These are phyloP conservation scores for Eremothecium gossypii DNA, from an alignment of 1,139 yeast species.

Conservation along the genomic window DNA sequence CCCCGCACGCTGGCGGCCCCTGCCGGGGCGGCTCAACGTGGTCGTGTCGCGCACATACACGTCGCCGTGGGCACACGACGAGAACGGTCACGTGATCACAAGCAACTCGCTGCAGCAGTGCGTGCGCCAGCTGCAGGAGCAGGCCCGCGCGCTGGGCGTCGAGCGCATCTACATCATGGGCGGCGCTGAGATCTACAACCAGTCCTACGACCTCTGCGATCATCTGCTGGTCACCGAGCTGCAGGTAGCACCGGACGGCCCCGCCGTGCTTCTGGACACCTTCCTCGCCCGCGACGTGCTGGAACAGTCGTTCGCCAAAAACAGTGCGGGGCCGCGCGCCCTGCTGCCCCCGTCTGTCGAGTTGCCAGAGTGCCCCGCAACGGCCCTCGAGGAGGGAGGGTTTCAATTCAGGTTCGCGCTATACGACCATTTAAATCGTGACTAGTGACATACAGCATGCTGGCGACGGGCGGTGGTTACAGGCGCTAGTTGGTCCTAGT, in stretches of 20 bases:
- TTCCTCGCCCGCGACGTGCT: conserved; percentile 30
- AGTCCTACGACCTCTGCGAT: conserved; percentile 42
- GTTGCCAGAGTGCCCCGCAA: background rate
- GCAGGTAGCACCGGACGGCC: conserved; percentile 24
- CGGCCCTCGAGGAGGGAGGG: background rate
- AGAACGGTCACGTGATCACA: conserved; percentile 14
- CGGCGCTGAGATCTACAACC: conserved; percentile 78
- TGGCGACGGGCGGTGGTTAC: too few relatives aligned
- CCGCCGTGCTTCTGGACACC: conserved; percentile 52
- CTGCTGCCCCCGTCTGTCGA: background rate
- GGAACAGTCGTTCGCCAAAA: background rate
- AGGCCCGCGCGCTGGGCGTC: conserved; percentile 23
- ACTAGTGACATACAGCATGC: too few relatives aligned
- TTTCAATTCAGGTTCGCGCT: background rate
- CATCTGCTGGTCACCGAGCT: conserved; percentile 72
- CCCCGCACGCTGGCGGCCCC: conserved; percentile 75
- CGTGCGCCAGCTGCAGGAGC: conserved; percentile 13
- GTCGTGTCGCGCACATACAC: conserved; percentile 50
- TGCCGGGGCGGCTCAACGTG: conserved; percentile 66
- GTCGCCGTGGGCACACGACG: conserved; percentile 16
- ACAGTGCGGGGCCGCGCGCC: background rate
- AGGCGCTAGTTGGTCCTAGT: too few relatives aligned
- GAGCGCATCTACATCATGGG: conserved; percentile 78
- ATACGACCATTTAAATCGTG: background rate
- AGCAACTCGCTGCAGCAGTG: conserved; percentile 17